phyloP scores from a whole-genome alignment of 1,284 basidiomycete species.

The Spongiforma sp. region DNA sequence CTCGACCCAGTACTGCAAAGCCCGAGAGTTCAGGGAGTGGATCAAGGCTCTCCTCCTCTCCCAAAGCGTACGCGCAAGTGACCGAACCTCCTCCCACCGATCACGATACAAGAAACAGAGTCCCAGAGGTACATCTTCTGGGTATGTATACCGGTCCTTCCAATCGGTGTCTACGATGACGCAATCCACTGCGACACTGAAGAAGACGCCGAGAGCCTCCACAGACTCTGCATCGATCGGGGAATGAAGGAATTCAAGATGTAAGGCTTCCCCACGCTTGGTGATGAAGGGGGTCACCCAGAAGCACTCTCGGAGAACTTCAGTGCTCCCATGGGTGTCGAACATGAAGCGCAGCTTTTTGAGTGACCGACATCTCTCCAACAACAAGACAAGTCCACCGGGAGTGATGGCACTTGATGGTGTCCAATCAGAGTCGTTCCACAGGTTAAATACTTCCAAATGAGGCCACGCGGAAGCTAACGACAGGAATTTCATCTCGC shows the following conservation, averaged over 20 bases:
- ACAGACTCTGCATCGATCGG: constrained; percentile 19
- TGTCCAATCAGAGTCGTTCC: background rate
- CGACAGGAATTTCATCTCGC: constrained; percentile 13
- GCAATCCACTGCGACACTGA: constrained; percentile 15
- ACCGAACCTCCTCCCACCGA: constrained; percentile 8
- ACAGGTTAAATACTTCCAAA: constrained; percentile 7
- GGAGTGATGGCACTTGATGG: constrained; percentile 17
- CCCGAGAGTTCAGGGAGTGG: too few species aligned
- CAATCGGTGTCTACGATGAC: constrained; percentile 9
- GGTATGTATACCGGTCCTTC: background rate
- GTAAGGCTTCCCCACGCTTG: background rate
- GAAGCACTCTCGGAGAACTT: constrained; percentile 13
- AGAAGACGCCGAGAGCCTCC: constrained; percentile 19
- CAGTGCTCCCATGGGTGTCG: constrained; percentile 16
- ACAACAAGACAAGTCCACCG: constrained; percentile 15
- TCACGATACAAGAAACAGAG: constrained; percentile 3
- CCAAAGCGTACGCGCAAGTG: background rate
- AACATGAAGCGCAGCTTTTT: constrained; percentile 6
- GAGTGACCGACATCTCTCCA: constrained; percentile 22
- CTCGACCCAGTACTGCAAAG: too few species aligned
- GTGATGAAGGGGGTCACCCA: constrained; percentile 19
- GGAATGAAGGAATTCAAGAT: constrained; percentile 7
- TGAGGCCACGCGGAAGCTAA: constrained; percentile 25
- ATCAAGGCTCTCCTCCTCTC: too few species aligned
- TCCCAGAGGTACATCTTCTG: background rate